These are phyloP conservation scores for Hippophae gyantsensis DNA, from an alignment of 306 rosid genomes.

Conservation along the genomic window DNA sequence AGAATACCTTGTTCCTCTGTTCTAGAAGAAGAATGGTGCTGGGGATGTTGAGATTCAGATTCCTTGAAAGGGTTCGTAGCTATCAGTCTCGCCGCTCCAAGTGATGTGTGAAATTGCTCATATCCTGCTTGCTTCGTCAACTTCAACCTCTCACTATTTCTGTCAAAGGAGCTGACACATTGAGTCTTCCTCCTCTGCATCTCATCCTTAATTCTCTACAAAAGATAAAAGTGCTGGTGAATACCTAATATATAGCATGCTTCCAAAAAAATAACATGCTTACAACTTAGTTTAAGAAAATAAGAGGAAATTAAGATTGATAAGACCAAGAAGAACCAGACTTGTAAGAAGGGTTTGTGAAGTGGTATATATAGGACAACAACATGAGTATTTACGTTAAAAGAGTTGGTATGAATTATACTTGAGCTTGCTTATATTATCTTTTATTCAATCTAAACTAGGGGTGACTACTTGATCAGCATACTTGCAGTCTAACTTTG, in stretches of 20 bases:
- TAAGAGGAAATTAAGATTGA: too few relatives aligned
- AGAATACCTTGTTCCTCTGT: conserved; percentile 23
- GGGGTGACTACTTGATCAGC: too few relatives aligned
- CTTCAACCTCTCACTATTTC: conserved; percentile 22
- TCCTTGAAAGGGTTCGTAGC: conserved; percentile 25
- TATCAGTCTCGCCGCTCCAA: conserved; percentile 34
- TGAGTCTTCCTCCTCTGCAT: conserved; percentile 53
- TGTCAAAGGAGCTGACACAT: conserved; percentile 12
- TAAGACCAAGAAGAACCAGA: too few relatives aligned
- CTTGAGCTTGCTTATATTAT: too few relatives aligned
- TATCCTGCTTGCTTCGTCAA: conserved; percentile 45
- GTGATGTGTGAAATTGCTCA: conserved; percentile 55
- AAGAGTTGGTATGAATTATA: too few relatives aligned
- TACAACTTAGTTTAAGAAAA: too few relatives aligned
- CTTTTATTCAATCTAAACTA: too few relatives aligned
- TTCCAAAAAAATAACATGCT: too few relatives aligned
- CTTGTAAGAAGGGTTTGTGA: too few relatives aligned
- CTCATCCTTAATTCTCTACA: conserved; percentile 75
- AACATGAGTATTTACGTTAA: too few relatives aligned
- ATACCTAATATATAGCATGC: background rate
- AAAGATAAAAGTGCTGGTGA: conserved; percentile 6
- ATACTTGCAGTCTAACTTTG: too few relatives aligned
- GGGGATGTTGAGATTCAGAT: conserved; percentile 22
- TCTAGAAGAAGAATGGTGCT: conserved; percentile 23
- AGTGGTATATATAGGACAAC: background rate